A percentile compares a stretch with the other conserved stretches of the same genome.
Conservation (phyloP, 2,329 filamentous ascomycete genomes). For the Sclerotiophoma versabilis region DNA sequence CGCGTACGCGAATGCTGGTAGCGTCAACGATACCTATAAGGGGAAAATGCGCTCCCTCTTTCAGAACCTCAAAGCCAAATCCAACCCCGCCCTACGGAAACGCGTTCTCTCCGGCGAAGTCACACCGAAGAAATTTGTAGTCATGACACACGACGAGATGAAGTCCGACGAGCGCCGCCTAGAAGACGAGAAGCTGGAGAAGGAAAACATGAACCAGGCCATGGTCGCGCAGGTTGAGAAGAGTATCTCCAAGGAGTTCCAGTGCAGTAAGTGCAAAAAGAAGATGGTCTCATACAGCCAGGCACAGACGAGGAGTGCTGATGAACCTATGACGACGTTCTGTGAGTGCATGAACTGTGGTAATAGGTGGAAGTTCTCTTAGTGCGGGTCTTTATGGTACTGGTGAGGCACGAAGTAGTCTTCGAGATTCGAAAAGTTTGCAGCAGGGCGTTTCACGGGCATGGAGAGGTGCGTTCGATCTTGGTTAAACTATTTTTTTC, state of each 20-base stretch:
- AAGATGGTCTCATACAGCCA: conserved; percentile 96
- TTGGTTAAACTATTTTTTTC: neutral
- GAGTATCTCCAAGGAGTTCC: conserved; percentile 84
- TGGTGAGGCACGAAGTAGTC: neutral
- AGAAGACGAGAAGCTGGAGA: conserved; percentile 76
- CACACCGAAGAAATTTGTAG: conserved; percentile 74
- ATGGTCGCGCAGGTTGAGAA: conserved; percentile 93
- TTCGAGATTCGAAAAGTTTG: conserved; percentile 13
- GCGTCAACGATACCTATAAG: conserved; percentile 77
- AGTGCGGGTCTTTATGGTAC: neutral
- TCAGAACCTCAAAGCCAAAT: conserved; percentile 92
- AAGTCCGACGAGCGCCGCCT: conserved; percentile 83
- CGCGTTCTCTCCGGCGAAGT: conserved; percentile 80
- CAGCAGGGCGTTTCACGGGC: conserved; percentile 19
- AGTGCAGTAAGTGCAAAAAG: conserved; percentile 91
- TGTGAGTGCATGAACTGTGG: conserved; percentile 62
- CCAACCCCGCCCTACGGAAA: conserved; percentile 77
- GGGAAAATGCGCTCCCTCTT: conserved; percentile 91
- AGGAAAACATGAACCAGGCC: conserved; percentile 96
- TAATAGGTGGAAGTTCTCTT: conserved; percentile 59
- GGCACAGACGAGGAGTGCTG: conserved; percentile 92
- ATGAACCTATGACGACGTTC: conserved; percentile 78
- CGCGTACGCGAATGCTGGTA: conserved; percentile 72
- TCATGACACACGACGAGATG: conserved; percentile 89
- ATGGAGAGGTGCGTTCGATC: conserved; percentile 17